Evolutionary conservation across 176 grass and related monocot genomes (phyloP).

Genomic region (Oryza rufipogon): DNA sequence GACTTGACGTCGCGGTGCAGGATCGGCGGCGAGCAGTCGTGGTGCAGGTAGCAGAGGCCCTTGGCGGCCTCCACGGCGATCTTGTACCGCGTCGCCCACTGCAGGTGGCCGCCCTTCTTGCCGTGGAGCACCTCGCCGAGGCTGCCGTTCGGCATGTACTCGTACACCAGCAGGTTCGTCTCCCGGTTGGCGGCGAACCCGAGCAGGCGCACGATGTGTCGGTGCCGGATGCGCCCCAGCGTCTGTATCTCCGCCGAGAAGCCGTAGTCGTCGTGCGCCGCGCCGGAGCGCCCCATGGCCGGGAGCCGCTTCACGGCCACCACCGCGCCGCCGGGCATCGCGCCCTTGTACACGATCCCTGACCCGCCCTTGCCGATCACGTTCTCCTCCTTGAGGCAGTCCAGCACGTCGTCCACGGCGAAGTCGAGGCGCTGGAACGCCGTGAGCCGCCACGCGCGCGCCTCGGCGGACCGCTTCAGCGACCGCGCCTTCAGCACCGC

Average conservation of each 20-base stretch:
- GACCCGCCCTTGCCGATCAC: conserved; percentile 92
- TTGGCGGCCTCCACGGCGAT: conserved; percentile 87
- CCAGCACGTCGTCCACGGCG: conserved; percentile 75
- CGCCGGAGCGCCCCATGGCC: conserved; percentile 54
- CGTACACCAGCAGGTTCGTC: conserved; percentile 87
- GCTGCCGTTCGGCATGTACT: conserved; percentile 96
- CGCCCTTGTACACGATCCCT: conserved; percentile 88
- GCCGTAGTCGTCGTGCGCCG: conserved; percentile 78
- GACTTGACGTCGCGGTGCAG: conserved; percentile 97
- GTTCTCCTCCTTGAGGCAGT: conserved; percentile 91
- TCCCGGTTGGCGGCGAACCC: conserved; percentile 79
- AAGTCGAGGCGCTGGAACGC: conserved; percentile 93
- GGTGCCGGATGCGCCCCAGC: conserved; percentile 80
- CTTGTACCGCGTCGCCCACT: conserved; percentile 89
- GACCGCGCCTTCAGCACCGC: conserved; percentile 84
- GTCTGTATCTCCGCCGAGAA: conserved; percentile 97
- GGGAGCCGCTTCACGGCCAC: conserved; percentile 90
- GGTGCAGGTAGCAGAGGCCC: conserved; percentile 97
- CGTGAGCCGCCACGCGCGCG: conserved; percentile 77
- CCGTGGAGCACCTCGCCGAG: conserved; percentile 91
- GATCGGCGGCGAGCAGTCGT: conserved; percentile 86
- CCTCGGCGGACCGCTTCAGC: conserved; percentile 61
- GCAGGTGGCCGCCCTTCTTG: conserved; percentile 83
- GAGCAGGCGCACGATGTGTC: conserved; percentile 89
- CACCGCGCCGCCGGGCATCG: conserved; percentile 56